phyloP scores from a whole-genome alignment of 768 basidiomycete genomes.

The Pisolithus microcarpus region DNA sequence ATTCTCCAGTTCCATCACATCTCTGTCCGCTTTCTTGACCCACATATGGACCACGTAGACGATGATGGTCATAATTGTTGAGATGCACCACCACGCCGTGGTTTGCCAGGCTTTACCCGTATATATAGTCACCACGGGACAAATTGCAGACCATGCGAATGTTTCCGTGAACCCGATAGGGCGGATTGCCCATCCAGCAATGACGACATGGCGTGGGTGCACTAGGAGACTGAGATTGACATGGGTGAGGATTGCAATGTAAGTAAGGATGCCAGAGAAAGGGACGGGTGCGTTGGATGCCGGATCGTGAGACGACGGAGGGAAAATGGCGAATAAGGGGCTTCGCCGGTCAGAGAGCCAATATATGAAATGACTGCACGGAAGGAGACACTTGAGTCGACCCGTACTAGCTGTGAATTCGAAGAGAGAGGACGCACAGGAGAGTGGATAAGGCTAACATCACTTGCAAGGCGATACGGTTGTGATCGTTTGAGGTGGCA shows the following conservation, averaged over 20 bases:
- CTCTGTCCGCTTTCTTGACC: constrained; percentile 38
- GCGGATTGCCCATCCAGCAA: constrained; percentile 20
- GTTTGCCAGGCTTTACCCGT: constrained; percentile 46
- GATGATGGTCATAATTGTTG: constrained; percentile 36
- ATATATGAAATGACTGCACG: constrained; percentile 42
- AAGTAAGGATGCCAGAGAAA: constrained; percentile 37
- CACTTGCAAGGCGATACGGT: constrained; percentile 32
- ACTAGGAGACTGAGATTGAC: constrained; percentile 40
- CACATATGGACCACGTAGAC: constrained; percentile 41
- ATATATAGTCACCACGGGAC: constrained; percentile 44
- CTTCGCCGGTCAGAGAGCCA: constrained; percentile 38
- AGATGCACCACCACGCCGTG: constrained; percentile 46
- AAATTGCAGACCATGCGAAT: constrained; percentile 38
- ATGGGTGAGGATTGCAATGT: constrained; percentile 46
- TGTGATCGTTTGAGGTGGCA: constrained; percentile 34
- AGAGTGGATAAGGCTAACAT: constrained; percentile 39
- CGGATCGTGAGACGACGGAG: constrained; percentile 14
- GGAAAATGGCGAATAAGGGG: constrained; percentile 42
- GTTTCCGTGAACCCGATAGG: constrained; percentile 25
- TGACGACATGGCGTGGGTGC: constrained; percentile 29
- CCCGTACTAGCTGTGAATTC: background rate
- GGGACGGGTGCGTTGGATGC: constrained; percentile 32
- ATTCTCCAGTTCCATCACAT: constrained; percentile 43
- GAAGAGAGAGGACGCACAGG: constrained; percentile 33
- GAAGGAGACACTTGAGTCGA: constrained; percentile 6